These are phyloP conservation scores for Ambrosia hybrid DNA, from an alignment of 140 eudicot species.

Conservation along the genomic window DNA sequence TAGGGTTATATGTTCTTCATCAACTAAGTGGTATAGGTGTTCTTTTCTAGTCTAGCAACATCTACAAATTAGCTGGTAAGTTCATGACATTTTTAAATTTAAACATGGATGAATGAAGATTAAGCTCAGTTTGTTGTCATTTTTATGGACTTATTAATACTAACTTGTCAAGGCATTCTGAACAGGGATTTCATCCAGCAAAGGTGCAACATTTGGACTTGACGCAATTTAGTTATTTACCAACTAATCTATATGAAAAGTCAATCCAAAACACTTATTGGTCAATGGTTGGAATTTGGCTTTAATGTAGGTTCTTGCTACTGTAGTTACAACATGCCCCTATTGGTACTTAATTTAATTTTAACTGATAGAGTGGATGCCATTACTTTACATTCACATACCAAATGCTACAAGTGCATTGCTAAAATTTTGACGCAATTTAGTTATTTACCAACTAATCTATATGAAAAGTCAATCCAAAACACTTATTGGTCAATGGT, in stretches of 20 bases:
- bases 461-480: neutral
- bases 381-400: too few relatives aligned
- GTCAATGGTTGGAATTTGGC: slow-evolving; percentile 17
- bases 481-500: slow-evolving; percentile 13
- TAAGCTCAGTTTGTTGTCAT: too few relatives aligned
- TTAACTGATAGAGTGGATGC: too few relatives aligned
- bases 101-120: too few relatives aligned
- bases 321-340: slow-evolving; percentile 66
- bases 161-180: slow-evolving; percentile 7
- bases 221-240: slow-evolving; percentile 76
- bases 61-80: slow-evolving; percentile 72
- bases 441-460: slow-evolving; percentile 50
- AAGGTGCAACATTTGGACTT: slow-evolving; percentile 68
- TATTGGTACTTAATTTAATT: slow-evolving; percentile 36
- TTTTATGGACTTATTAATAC: neutral
- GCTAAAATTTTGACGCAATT: slow-evolving; percentile 50
- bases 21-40: slow-evolving; percentile 90
- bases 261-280: slow-evolving; percentile 5
- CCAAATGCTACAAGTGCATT: too few relatives aligned
- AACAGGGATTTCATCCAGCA: slow-evolving; percentile 64
- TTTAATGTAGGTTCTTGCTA: slow-evolving; percentile 61
- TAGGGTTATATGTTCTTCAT: slow-evolving; percentile 73
- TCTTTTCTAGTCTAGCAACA: slow-evolving; percentile 76
- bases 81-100: neutral
- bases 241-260: slow-evolving; percentile 1